Evolutionary conservation across 441 rosid species (phyloP).

Genomic region (Gossypium aridum): DNA sequence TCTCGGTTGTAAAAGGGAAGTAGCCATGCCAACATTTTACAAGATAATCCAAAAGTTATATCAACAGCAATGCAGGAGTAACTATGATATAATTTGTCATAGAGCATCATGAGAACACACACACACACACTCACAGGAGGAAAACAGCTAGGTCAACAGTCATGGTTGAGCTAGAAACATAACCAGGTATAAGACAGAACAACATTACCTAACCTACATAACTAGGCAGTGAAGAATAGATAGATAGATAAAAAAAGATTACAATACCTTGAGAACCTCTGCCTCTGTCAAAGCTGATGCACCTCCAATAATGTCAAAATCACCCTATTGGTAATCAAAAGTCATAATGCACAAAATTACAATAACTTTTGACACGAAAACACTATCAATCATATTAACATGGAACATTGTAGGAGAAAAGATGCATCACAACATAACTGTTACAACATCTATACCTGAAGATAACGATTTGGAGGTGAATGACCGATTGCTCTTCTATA

Average conservation of each 20-base stretch:
- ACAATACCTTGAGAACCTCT: constrained; percentile 78
- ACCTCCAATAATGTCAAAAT: constrained; percentile 94
- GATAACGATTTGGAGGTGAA: constrained; percentile 89
- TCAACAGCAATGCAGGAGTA: not conserved
- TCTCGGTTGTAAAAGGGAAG: not conserved
- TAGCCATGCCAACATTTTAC: not conserved
- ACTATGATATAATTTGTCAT: not conserved
- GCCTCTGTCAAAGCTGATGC: constrained; percentile 82
- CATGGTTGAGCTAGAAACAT: not conserved
- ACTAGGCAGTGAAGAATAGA: not conserved
- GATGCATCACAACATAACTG: not conserved
- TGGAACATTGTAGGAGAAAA: not conserved
- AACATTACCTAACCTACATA: not conserved
- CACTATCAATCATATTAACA: not conserved
- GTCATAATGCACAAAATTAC: constrained; percentile 6
- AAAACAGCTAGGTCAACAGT: not conserved
- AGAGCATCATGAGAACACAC: not conserved
- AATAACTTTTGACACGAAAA: not conserved
- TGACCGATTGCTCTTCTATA: constrained; percentile 91
- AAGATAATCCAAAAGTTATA: not conserved
- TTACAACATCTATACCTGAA: constrained; percentile 48
- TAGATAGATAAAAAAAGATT: not conserved
- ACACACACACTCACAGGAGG: not conserved
- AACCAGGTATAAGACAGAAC: not conserved
- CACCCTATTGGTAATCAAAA: constrained; percentile 53